phyloP scores from a whole-genome alignment of 345 rosid species.

The Gossypium rotundifolium region DNA sequence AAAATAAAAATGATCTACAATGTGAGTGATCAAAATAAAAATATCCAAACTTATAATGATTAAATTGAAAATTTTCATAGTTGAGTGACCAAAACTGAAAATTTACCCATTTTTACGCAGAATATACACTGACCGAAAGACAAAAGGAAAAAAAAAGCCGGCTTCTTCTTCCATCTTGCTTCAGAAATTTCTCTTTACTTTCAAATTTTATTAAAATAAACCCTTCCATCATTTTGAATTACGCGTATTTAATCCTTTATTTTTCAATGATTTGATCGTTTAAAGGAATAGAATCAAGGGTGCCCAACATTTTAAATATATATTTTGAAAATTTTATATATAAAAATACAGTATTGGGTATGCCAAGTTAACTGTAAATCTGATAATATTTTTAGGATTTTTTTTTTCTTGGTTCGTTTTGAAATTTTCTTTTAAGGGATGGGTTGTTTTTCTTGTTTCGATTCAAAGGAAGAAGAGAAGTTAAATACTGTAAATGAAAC shows the following conservation, averaged over 20 bases:
- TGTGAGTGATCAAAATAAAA: too few species aligned
- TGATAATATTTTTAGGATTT: conserved; percentile 15
- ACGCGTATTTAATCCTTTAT: not conserved
- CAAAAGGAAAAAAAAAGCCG: not conserved
- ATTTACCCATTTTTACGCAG: too few species aligned
- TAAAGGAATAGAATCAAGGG: not conserved
- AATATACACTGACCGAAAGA: too few species aligned
- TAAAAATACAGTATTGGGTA: not conserved
- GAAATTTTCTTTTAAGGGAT: conserved; percentile 29
- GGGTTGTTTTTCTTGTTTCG: conserved; percentile 96
- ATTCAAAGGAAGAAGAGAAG: conserved; percentile 77
- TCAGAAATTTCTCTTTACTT: not conserved
- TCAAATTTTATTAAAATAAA: not conserved
- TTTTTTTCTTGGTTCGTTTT: conserved; percentile 14
- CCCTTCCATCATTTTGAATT: not conserved
- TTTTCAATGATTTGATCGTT: not conserved
- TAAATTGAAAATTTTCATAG: too few species aligned
- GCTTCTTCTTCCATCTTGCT: not conserved
- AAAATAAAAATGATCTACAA: too few species aligned
- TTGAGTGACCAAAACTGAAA: too few species aligned
- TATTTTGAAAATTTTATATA: not conserved
- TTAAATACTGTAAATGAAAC: conserved; percentile 55
- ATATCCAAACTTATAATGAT: too few species aligned
- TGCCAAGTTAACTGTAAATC: not conserved
- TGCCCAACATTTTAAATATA: not conserved